These are phyloP conservation scores for Juncus inflexus DNA, from an alignment of 176 grass and related monocot genomes.

Conservation along the genomic window DNA sequence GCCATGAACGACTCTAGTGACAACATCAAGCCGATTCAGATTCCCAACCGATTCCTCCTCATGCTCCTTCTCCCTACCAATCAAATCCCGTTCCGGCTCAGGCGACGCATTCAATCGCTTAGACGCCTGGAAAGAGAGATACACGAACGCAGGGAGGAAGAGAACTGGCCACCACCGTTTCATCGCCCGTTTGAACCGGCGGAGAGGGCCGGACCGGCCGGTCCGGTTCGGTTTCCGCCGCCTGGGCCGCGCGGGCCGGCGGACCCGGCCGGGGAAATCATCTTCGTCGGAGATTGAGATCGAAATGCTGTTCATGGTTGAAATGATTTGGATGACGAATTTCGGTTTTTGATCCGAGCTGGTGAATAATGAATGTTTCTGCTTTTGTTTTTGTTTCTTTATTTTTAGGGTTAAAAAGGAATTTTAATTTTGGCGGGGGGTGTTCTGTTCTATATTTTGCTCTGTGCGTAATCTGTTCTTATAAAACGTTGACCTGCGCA, in stretches of 20 bases:
- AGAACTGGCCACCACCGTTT: conserved; percentile 48
- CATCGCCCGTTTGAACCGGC: conserved; percentile 16
- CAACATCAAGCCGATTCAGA: conserved; percentile 37
- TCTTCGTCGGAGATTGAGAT: conserved; percentile 89
- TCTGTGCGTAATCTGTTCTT: no score
- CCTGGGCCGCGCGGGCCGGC: conserved; percentile 48
- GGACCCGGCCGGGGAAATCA: conserved; percentile 49
- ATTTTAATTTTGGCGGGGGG: neutral
- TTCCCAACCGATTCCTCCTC: conserved; percentile 28
- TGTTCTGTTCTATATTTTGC: no score
- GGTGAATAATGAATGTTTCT: neutral
- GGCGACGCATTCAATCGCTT: conserved; percentile 4
- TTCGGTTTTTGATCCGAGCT: neutral
- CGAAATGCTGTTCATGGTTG: conserved; percentile 46
- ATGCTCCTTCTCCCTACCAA: neutral
- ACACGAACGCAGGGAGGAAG: conserved; percentile 37
- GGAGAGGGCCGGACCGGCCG: conserved; percentile 30
- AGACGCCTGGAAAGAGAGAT: conserved; percentile 57
- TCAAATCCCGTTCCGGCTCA: neutral
- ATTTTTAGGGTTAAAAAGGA: no score
- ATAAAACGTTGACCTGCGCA: no score
- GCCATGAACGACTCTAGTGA: conserved; percentile 41
- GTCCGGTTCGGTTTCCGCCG: conserved; percentile 31
- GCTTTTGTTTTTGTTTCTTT: no score
- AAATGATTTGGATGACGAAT: neutral